phyloP scores from a whole-genome alignment of 2,329 filamentous ascomycete genomes.

The Xylaria sp. region DNA sequence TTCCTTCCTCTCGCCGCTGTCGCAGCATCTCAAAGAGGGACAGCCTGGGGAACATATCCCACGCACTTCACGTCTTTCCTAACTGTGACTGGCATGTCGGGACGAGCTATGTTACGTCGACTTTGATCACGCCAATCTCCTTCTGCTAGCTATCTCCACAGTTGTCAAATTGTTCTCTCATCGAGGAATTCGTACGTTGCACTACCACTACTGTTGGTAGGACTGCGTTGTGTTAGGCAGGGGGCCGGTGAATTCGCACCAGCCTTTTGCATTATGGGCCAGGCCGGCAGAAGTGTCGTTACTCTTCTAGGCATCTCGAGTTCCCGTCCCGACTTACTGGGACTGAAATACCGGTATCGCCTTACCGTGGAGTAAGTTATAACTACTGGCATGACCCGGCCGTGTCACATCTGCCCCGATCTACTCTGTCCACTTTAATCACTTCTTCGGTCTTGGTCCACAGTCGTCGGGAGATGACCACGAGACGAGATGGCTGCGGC shows the following conservation, averaged over 20 bases:
- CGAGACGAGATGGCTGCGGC: slow-evolving; percentile 24
- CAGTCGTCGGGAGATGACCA: slow-evolving; percentile 14
- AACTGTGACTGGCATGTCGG: neutral
- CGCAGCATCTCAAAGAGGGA: neutral
- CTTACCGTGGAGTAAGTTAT: slow-evolving; percentile 4
- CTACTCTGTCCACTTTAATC: neutral
- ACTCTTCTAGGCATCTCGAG: slow-evolving; percentile 10
- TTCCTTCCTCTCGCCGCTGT: neutral
- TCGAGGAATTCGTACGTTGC: slow-evolving; percentile 1
- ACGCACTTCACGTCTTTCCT: neutral
- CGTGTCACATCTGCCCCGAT: neutral
- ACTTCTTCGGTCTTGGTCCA: slow-evolving; percentile 2
- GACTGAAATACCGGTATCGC: neutral
- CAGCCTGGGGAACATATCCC: neutral
- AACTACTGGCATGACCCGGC: slow-evolving; percentile 6
- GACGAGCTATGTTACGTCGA: neutral
- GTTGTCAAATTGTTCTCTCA: slow-evolving; percentile 1
- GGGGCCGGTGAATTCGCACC: slow-evolving; percentile 2
- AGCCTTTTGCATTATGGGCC: neutral
- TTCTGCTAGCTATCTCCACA: neutral
- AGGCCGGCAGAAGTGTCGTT: slow-evolving; percentile 4
- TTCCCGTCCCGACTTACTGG: slow-evolving; percentile 10
- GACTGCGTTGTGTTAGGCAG: slow-evolving; percentile 3
- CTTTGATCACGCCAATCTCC: slow-evolving; percentile 1
- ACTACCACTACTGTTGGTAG: slow-evolving; percentile 9